phyloP scores from a whole-genome alignment of 116 monocot genomes.

The Trichopus zeylanicus region DNA sequence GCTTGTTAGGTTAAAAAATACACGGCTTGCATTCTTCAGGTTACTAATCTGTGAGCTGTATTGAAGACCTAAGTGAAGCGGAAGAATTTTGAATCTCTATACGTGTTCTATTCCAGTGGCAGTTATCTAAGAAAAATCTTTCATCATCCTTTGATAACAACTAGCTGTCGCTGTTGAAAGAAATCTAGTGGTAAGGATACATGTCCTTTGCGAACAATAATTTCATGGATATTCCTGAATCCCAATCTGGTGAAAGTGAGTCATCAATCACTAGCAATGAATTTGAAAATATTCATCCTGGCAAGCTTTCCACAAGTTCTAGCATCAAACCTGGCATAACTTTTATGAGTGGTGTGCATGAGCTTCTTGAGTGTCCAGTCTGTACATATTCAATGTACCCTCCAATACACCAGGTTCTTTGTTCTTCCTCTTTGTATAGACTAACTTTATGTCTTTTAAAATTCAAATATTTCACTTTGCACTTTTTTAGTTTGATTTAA shows the following conservation, averaged over 20 bases:
- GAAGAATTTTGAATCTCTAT: too few species aligned
- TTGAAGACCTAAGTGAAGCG: neutral
- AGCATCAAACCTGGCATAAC: constrained; percentile 17
- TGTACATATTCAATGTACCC: constrained; percentile 31
- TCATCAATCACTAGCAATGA: constrained; percentile 4
- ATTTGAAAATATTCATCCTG: constrained; percentile 2
- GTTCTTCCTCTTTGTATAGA: neutral
- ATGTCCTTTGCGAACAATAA: constrained; percentile 11
- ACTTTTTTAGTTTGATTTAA: neutral
- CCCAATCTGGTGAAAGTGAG: constrained; percentile 13
- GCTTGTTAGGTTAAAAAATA: too few species aligned
- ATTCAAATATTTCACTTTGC: neutral
- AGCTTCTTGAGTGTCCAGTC: constrained; percentile 31
- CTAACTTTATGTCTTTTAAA: neutral
- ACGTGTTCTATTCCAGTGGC: neutral
- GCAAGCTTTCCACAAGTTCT: constrained; percentile 11
- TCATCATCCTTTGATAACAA: neutral
- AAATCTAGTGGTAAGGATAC: neutral
- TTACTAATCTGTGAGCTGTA: neutral
- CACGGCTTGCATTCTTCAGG: neutral
- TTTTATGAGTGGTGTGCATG: constrained; percentile 19
- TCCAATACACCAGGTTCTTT: constrained; percentile 30
- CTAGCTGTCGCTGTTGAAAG: neutral
- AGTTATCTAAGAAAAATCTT: neutral
- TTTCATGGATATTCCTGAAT: constrained; percentile 9